Base-by-base conservation (phyloP, 2,329 filamentous ascomycete species). In the Aschersonia sp. region DNA sequence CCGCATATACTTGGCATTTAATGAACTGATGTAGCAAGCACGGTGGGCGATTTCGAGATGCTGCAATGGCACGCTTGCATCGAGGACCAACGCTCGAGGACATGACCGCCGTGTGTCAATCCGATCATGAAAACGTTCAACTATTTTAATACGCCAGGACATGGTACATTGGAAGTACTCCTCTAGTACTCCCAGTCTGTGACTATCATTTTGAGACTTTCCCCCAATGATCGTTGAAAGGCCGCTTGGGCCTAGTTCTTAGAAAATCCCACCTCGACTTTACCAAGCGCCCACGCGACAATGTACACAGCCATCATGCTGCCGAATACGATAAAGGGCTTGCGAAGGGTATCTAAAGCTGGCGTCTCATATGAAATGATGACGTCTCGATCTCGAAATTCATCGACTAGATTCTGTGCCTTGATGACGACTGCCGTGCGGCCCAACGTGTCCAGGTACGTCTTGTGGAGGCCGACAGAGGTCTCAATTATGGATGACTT, bases 361-460 rank as follows among this genome's bases (percentile, higher is more conserved):
- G 89, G 78, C 60, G 92, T 87, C 53, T 95, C 85, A 64, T 98
- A 98, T 2, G 84, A 83, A 47, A 97, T 84, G 56, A 95, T 71
- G 29, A 97, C 65, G 53, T 92, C 81, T 32, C 85, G 81, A 58
- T 89, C 87, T 47, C 89, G 77, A 59, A 89, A 79, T 55, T 97
- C 92, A 56, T 98, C 92, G 1, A 94, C 86, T 46, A 97, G 70
- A 63, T 95, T 97, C 56, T 81, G 74, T 6, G 87, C 86, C 51
- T 83, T 84, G 58, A 98, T 73, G 45, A 76, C 82, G 51, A 98
- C 73, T 0, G 82, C 77, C 0, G 90, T 94, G 53, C 92, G 85
- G 51, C 92, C 92, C 32, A 90, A 58, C 0, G 92, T 97, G 65
- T 98, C 92, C 68, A 98, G 84, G 67, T 88, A 98, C 0, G 89